Percentiles rank a stretch among this genome's conserved stretches.
phyloP scores from a whole-genome alignment of 371 early-diverging fungal genomes.

The Saksenaea oblongispora region DNA sequence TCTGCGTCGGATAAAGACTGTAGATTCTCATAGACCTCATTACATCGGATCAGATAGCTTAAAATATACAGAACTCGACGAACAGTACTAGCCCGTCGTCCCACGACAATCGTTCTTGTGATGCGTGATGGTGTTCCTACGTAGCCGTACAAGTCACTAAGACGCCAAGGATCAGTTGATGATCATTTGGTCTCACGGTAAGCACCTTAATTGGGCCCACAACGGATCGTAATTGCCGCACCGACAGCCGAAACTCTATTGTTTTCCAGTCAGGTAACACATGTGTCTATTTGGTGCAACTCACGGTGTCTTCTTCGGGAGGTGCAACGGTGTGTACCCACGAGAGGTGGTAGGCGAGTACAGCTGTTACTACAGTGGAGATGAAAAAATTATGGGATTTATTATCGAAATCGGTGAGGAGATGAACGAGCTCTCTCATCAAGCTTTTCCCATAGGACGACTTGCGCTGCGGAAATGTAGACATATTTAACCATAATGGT shows the following conservation, averaged over 20 bases:
- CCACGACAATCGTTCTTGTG: constrained; percentile 62
- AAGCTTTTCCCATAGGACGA: constrained; percentile 48
- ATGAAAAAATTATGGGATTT: constrained; percentile 45
- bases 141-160: constrained; percentile 64
- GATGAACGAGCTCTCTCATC: constrained; percentile 49
- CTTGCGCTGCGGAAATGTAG: constrained; percentile 61
- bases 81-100: constrained; percentile 51
- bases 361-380: constrained; percentile 56
- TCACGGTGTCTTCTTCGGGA: constrained; percentile 40
- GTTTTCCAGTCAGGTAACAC: not conserved
- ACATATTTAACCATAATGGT: constrained; percentile 69
- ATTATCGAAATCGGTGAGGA: constrained; percentile 50
- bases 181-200: not conserved
- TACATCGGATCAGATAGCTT: constrained; percentile 67
- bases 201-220: constrained; percentile 66
- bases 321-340: constrained; percentile 71
- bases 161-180: not conserved
- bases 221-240: constrained; percentile 67
- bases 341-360: constrained; percentile 59
- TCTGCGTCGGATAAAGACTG: constrained; percentile 30
- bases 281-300: not conserved
- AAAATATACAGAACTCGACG: constrained; percentile 59
- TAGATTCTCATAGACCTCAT: constrained; percentile 61
- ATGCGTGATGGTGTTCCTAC: constrained; percentile 55
- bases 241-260: constrained; percentile 36